Base-by-base conservation (phyloP, 2,329 filamentous ascomycete genomes). In the Colletotrichum gigasporum region DNA sequence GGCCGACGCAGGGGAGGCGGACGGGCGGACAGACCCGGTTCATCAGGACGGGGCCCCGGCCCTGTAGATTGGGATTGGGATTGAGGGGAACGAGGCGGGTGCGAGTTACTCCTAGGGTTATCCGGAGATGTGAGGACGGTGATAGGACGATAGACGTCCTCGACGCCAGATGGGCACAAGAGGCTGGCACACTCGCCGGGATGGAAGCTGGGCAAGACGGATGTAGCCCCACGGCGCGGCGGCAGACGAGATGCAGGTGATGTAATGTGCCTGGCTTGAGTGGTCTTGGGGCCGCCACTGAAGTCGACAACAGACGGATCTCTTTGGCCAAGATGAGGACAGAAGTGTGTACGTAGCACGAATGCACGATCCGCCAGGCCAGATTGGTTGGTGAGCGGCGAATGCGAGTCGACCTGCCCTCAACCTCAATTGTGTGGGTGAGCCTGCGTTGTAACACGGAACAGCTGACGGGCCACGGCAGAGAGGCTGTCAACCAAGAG, bases 1-100 rank as follows among this genome's bases (percentile, higher is more conserved):
- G 70, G 70, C 69, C 72, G 71, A 72, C 69, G 72, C 67, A 68
- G 65, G 60, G 68, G 61, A 57, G 69, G 18, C n/a, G 26, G 35
- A 63, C 45, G 45, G 39, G 28, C 44, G 45, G 61, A 64, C 69
- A 62, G 63, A 65, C 65, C 65, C 54, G 61, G 67, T 62, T 66
- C 59, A 62, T 65, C 62, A 55, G 60, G 67, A 68, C 67, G 67
- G 63, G 68, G 53, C 42, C 45, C 35, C 22, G 64, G 45, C 39
- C 65, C 55, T 41, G 47, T 57, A 52, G 35, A 32, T 51, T 60
- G 32, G 58, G 54, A 55, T 54, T 48, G 55, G 52, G 50, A 52
- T 48, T 56, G 35, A 47, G 47, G 47, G 47, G 44, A 34, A 39
- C 16, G 61, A 60, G 28, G 56, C 47, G 61, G 47, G 48, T 50